phyloP scores from a whole-genome alignment of 2,329 filamentous ascomycete genomes.

The Paraphoma chrysanthemicola region DNA sequence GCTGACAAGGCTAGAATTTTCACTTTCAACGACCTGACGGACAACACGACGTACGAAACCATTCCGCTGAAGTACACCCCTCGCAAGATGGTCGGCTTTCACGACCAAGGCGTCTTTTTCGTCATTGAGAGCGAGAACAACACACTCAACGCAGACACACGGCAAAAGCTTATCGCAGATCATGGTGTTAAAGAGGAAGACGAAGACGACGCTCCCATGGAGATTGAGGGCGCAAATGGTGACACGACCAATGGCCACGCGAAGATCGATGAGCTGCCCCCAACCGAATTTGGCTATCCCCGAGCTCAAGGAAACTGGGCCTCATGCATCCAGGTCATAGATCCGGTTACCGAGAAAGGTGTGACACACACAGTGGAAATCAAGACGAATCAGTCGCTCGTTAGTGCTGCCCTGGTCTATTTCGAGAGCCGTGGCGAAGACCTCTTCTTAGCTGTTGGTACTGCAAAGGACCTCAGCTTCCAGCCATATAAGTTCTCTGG shows the following conservation, averaged over 20 bases:
- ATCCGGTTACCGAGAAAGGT: conserved; percentile 73
- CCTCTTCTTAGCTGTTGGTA: conserved; percentile 90
- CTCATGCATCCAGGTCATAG: conserved; percentile 91
- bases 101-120: conserved; percentile 88
- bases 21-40: conserved; percentile 83
- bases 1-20: conserved; percentile 71
- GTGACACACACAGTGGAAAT: conserved; percentile 82
- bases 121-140: conserved; percentile 95
- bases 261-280: conserved; percentile 65
- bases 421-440: conserved; percentile 87
- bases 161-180: conserved; percentile 76
- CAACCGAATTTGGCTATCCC: conserved; percentile 88
- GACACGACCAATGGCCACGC: conserved; percentile 20
- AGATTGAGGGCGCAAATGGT: conserved; percentile 22
- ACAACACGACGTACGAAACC: conserved; percentile 85
- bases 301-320: conserved; percentile 87
- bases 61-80: conserved; percentile 91
- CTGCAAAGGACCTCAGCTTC: conserved; percentile 85
- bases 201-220: conserved; percentile 42
- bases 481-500: conserved; percentile 74
- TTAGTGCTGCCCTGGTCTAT: conserved; percentile 82
- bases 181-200: conserved; percentile 50
- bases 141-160: conserved; percentile 80
- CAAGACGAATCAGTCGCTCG: conserved; percentile 87
- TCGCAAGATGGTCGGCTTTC: conserved; percentile 84